A percentile compares a stretch with the other conserved stretches of the same genome.
These are phyloP conservation scores for Chaetomium fimeti DNA, from an alignment of 495 filamentous ascomycete species.

Conservation along the genomic window DNA sequence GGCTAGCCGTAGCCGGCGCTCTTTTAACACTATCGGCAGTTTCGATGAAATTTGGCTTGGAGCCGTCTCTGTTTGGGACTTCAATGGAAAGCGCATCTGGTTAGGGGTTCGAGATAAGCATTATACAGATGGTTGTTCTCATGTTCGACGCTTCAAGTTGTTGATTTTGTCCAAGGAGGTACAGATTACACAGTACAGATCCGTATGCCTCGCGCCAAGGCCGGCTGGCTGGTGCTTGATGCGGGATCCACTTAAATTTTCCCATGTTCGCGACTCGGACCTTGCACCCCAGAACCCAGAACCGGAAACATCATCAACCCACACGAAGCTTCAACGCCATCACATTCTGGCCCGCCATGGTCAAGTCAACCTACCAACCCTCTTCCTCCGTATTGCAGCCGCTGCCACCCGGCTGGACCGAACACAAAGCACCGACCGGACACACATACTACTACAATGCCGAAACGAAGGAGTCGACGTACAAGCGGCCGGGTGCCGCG, in stretches of 20 bases:
- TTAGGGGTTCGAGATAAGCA: too few relatives aligned
- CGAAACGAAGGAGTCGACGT: conserved; percentile 84
- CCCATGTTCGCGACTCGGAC: neutral
- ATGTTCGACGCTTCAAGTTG: too few relatives aligned
- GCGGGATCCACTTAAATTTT: neutral
- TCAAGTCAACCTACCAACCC: conserved; percentile 64
- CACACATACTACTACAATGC: conserved; percentile 88
- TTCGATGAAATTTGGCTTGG: too few relatives aligned
- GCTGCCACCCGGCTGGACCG: conserved; percentile 80
- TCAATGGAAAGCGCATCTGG: too few relatives aligned
- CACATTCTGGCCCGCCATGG: conserved; percentile 40
- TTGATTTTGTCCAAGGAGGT: too few relatives aligned
- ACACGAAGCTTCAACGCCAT: neutral
- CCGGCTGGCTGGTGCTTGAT: neutral
- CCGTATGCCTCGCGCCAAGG: too few relatives aligned
- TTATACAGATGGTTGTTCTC: too few relatives aligned
- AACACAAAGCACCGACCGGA: conserved; percentile 87
- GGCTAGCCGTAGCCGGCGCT: too few relatives aligned
- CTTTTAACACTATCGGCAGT: too few relatives aligned
- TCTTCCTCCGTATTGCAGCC: conserved; percentile 48
- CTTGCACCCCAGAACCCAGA: neutral
- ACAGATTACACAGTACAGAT: too few relatives aligned
- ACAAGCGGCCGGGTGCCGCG: conserved; percentile 61
- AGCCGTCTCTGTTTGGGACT: too few relatives aligned
- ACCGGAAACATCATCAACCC: neutral